These are phyloP conservation scores for Zymoseptoria pseudotritici DNA, from an alignment of 2,329 filamentous ascomycete species.

Conservation along the genomic window DNA sequence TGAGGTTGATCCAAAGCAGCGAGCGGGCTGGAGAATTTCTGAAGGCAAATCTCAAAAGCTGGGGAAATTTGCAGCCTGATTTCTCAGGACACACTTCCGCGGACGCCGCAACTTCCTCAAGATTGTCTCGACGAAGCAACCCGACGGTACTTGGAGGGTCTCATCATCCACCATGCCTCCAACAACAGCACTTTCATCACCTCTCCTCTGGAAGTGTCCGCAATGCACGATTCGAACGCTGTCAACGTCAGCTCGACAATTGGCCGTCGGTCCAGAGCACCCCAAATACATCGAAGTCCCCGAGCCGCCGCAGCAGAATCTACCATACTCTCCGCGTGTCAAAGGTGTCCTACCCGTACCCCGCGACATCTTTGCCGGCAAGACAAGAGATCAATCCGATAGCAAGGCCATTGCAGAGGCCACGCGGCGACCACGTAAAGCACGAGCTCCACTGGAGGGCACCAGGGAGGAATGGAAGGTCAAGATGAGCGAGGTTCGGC, in stretches of 20 bases:
- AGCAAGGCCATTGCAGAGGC: conserved; percentile 18
- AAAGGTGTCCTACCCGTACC: conserved; percentile 81
- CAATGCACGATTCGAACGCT: conserved; percentile 35
- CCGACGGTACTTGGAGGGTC: not conserved
- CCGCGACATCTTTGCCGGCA: conserved; percentile 62
- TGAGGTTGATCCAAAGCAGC: not conserved
- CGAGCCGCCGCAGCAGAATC: conserved; percentile 62
- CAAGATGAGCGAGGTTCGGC: conserved; percentile 63
- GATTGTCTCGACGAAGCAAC: not conserved
- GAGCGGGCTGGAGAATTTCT: not conserved
- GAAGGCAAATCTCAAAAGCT: not conserved
- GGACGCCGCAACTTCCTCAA: not conserved
- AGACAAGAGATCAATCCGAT: conserved; percentile 50
- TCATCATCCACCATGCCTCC: conserved; percentile 33
- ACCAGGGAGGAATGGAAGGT: conserved; percentile 59
- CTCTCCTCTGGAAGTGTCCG: conserved; percentile 29
- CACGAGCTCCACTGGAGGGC: conserved; percentile 29
- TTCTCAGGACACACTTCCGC: not conserved
- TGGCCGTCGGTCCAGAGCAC: conserved; percentile 68
- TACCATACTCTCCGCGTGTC: conserved; percentile 41
- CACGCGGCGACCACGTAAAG: conserved; percentile 13
- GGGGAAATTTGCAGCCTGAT: conserved; percentile 6
- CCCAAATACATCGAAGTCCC: conserved; percentile 82
- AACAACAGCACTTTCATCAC: conserved; percentile 27
- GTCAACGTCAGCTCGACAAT: conserved; percentile 38